Conservation (phyloP, 305 asterid species). For the Plantago lanceolata region DNA sequence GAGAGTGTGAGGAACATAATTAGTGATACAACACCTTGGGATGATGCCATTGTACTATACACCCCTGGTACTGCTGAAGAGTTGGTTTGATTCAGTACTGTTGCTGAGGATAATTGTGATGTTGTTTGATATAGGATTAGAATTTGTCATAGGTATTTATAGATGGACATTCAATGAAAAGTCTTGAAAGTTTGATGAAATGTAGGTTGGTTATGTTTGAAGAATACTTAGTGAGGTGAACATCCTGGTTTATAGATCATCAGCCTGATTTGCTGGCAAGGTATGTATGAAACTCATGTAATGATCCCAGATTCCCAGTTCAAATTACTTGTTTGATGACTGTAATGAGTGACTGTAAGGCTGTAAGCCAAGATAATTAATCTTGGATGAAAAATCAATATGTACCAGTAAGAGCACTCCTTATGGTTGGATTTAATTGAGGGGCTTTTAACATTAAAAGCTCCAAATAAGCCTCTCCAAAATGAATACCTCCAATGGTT, state of each 20-base stretch:
- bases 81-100: neutral
- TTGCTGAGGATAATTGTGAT: neutral
- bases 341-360: no score
- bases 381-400: no score
- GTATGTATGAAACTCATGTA: no score
- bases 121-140: neutral
- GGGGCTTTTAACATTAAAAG: no score
- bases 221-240: constrained; percentile 19
- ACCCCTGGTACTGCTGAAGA: neutral
- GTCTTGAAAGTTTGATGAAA: constrained; percentile 13
- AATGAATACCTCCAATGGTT: no score
- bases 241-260: constrained; percentile 5
- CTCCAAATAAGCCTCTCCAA: no score
- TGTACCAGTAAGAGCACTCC: no score
- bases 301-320: no score
- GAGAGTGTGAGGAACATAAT: constrained; percentile 11
- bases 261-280: neutral
- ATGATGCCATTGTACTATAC: constrained; percentile 18
- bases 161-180: no score
- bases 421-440: no score
- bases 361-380: no score
- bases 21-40: constrained; percentile 5
- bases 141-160: neutral
- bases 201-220: constrained; percentile 20
- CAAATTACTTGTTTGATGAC: no score